Conservation (phyloP, 2,329 filamentous ascomycete genomes). For the Stemphylium lycopersici region DNA sequence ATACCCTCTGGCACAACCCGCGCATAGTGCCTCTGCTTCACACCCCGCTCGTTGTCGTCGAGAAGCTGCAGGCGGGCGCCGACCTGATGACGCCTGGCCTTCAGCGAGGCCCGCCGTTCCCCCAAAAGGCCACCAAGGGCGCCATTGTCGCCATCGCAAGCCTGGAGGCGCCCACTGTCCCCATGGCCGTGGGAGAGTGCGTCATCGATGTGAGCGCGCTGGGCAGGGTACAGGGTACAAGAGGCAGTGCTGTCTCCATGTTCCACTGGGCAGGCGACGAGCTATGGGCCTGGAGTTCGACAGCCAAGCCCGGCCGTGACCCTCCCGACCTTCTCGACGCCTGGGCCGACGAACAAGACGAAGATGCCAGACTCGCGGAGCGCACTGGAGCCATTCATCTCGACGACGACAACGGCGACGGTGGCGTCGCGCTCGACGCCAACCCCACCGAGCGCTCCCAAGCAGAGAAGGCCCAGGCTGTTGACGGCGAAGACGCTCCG, state of each 20-base stretch:
- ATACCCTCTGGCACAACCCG: constrained; percentile 70
- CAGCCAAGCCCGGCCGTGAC: constrained; percentile 58
- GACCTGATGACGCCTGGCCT: constrained; percentile 74
- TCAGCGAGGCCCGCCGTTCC: constrained; percentile 68
- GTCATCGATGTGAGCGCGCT: constrained; percentile 66
- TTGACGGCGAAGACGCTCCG: constrained; percentile 45
- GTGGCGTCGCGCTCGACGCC: constrained; percentile 53
- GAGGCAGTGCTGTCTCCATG: constrained; percentile 68
- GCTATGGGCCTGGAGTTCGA: constrained; percentile 68
- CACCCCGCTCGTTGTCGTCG: constrained; percentile 65
- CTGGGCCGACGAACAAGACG: constrained; percentile 51
- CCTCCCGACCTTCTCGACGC: constrained; percentile 61
- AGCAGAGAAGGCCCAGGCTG: constrained; percentile 41
- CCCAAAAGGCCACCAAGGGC: constrained; percentile 62
- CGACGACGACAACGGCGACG: constrained; percentile 55
- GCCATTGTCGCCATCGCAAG: constrained; percentile 69
- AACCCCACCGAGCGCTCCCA: constrained; percentile 36
- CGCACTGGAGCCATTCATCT: constrained; percentile 51
- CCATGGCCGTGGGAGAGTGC: constrained; percentile 68
- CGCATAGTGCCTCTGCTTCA: constrained; percentile 67
- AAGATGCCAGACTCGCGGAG: constrained; percentile 43
- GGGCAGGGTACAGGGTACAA: constrained; percentile 62
- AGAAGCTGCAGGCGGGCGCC: constrained; percentile 68
- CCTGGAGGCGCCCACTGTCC: constrained; percentile 64
- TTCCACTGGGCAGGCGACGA: constrained; percentile 74